Evolutionary conservation across 2,329 filamentous ascomycete genomes (phyloP).

Genomic region (Exophiala lecanii-corni): DNA sequence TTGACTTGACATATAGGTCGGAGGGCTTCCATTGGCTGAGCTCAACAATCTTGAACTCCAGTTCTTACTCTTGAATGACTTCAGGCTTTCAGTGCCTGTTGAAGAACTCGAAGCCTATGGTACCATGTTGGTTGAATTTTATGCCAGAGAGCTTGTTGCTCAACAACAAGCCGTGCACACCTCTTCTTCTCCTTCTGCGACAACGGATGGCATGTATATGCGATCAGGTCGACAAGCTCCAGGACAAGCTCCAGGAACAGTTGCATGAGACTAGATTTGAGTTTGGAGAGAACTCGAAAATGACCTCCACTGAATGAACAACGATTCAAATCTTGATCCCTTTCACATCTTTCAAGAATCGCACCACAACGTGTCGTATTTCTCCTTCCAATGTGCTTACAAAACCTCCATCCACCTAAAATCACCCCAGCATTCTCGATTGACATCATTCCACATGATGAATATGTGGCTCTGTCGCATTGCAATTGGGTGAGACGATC

Average conservation of each 20-base stretch:
- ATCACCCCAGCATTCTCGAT: too few relatives aligned
- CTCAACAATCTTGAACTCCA: conserved; percentile 95
- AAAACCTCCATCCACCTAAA: too few relatives aligned
- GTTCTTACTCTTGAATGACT: conserved; percentile 93
- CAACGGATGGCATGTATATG: conserved; percentile 25
- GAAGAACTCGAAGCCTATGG: conserved; percentile 96
- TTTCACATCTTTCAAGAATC: too few relatives aligned
- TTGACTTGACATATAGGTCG: conserved; percentile 59
- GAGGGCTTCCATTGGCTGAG: conserved; percentile 83
- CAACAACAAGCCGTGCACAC: conserved; percentile 45
- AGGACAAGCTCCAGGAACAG: conserved; percentile 6
- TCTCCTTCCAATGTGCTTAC: too few relatives aligned
- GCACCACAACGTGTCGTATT: too few relatives aligned
- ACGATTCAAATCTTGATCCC: too few relatives aligned
- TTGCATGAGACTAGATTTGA: not conserved
- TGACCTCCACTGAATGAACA: too few relatives aligned
- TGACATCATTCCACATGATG: too few relatives aligned
- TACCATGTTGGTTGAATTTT: conserved; percentile 98
- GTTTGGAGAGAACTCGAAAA: too few relatives aligned
- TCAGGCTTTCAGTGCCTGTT: conserved; percentile 84
- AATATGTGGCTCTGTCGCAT: too few relatives aligned
- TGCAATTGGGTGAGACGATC: too few relatives aligned
- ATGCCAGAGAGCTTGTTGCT: conserved; percentile 80
- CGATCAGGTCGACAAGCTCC: conserved; percentile 8
- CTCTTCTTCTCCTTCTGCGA: conserved; percentile 12